Evolutionary conservation across 2,329 filamentous ascomycete genomes (phyloP).

Genomic region (Stagonosporopsis rhizophila): DNA sequence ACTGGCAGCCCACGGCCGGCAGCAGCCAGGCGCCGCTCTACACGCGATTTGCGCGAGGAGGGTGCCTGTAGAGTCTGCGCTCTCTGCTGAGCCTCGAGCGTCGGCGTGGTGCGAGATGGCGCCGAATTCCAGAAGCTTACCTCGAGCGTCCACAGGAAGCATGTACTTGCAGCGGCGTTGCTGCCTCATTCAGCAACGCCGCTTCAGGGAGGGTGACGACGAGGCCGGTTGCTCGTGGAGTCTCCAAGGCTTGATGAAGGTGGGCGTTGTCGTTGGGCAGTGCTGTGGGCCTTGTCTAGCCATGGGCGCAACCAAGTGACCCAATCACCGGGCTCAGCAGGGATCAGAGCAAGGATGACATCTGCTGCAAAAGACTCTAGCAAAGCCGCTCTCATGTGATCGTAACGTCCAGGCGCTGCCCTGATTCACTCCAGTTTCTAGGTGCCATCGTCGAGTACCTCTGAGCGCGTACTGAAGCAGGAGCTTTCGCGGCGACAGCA

Average conservation of each 20-base stretch:
- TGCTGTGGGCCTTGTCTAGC: slow-evolving; percentile 36
- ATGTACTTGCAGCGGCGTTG: slow-evolving; percentile 42
- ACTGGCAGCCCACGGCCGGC: slow-evolving; percentile 22
- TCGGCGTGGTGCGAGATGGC: slow-evolving; percentile 32
- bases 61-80: slow-evolving; percentile 21
- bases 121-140: slow-evolving; percentile 47
- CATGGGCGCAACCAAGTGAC: slow-evolving; percentile 40
- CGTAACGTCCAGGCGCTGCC: slow-evolving; percentile 31
- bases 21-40: slow-evolving; percentile 14
- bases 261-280: slow-evolving; percentile 42
- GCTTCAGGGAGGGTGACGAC: slow-evolving; percentile 23
- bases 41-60: slow-evolving; percentile 20
- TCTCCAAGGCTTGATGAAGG: slow-evolving; percentile 31
- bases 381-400: slow-evolving; percentile 41
- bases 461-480: slow-evolving; percentile 47
- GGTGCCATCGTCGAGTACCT: slow-evolving; percentile 40
- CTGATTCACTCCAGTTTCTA: slow-evolving; percentile 20
- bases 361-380: slow-evolving; percentile 27
- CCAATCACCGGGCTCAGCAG: slow-evolving; percentile 46
- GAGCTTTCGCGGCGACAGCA: slow-evolving; percentile 13
- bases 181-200: slow-evolving; percentile 39
- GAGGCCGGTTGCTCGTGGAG: slow-evolving; percentile 24
- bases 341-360: slow-evolving; percentile 39
- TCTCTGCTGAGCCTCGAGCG: slow-evolving; percentile 32
- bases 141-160: slow-evolving; percentile 36